phyloP scores from a whole-genome alignment of 176 grass and related monocot species.

The Pontederia crassipes region DNA sequence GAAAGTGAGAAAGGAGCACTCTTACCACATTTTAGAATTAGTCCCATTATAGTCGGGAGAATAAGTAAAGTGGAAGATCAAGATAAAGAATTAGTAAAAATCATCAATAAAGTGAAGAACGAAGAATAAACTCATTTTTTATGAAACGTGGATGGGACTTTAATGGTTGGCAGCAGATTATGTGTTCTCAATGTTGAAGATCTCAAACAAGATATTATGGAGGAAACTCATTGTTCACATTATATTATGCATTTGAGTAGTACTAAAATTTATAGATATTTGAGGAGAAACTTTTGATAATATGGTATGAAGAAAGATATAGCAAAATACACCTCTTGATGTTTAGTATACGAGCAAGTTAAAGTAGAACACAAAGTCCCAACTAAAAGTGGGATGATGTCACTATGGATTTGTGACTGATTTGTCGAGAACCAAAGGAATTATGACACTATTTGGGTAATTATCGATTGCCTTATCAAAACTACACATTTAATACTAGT shows the following conservation, averaged over 20 bases:
- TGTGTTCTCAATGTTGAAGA: not conserved
- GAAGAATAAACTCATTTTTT: not conserved
- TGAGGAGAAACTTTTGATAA: not conserved
- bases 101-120: not conserved
- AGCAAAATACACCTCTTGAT: not conserved
- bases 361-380: not conserved
- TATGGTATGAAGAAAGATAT: constrained; percentile 2
- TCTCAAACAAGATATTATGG: not conserved
- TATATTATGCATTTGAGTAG: not conserved
- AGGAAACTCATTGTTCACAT: constrained; percentile 6
- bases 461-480: not conserved
- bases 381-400: not conserved
- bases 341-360: constrained; percentile 1
- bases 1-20: not conserved
- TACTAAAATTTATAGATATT: not conserved
- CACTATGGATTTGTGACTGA: constrained; percentile 6
- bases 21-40: not conserved
- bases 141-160: not conserved
- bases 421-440: not conserved
- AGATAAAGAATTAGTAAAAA: not conserved
- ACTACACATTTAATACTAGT: not conserved
- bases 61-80: not conserved
- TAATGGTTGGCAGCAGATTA: not conserved
- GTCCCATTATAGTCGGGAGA: not conserved
- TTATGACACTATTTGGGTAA: constrained; percentile 11